These are phyloP conservation scores for Epichloe uncinata DNA, from an alignment of 2,329 filamentous ascomycete species.

Conservation along the genomic window DNA sequence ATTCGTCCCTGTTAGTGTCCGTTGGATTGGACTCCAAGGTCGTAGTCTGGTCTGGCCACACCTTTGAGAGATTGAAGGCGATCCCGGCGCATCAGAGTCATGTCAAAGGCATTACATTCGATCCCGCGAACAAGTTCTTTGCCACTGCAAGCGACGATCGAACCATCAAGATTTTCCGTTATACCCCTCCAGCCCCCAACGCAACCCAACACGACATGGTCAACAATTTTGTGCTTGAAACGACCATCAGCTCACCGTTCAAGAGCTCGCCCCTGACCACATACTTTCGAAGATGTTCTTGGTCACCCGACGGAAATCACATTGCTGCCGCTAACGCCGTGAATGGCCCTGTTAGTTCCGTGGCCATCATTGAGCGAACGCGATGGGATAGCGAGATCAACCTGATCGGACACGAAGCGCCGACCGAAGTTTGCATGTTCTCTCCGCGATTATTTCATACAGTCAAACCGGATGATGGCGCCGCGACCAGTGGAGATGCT, in stretches of 20 bases:
- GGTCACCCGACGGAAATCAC: conserved; percentile 94
- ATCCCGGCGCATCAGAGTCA: conserved; percentile 89
- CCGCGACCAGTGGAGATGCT: conserved; percentile 27
- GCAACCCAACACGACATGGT: conserved; percentile 90
- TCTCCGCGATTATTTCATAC: conserved; percentile 81
- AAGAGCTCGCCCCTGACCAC: conserved; percentile 86
- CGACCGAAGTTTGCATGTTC: conserved; percentile 94
- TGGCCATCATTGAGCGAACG: conserved; percentile 86
- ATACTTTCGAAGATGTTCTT: conserved; percentile 92
- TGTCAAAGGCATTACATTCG: conserved; percentile 97
- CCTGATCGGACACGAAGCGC: conserved; percentile 90
- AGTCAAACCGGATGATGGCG: conserved; percentile 46
- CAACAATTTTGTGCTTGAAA: conserved; percentile 90
- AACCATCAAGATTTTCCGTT: conserved; percentile 92
- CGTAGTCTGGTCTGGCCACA: conserved; percentile 95
- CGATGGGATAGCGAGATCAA: conserved; percentile 96
- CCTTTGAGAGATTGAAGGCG: conserved; percentile 95
- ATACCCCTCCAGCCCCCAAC: conserved; percentile 80
- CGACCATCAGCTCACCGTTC: conserved; percentile 81
- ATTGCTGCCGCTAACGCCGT: conserved; percentile 95
- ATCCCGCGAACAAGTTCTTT: conserved; percentile 98
- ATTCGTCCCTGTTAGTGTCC: conserved; percentile 90
- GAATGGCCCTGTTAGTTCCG: conserved; percentile 92
- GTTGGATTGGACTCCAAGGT: conserved; percentile 96
- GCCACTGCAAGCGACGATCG: conserved; percentile 95